phyloP scores from a whole-genome alignment of 2,329 filamentous ascomycete genomes.

The Penicillium oxalicum region DNA sequence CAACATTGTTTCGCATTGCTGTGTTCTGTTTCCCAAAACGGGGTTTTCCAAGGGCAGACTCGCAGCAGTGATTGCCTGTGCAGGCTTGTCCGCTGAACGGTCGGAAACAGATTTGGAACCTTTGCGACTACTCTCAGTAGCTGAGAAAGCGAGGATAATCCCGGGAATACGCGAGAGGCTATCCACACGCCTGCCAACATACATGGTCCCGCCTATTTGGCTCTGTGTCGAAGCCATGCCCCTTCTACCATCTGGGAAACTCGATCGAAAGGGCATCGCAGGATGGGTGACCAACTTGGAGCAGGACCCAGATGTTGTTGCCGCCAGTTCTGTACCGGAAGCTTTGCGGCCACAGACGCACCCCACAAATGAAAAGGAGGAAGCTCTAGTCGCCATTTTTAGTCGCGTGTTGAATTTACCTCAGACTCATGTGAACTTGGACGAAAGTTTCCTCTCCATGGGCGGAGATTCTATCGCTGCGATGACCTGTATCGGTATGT shows the following conservation, averaged over 20 bases:
- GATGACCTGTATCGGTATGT: conserved; percentile 46
- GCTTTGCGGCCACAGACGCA: conserved; percentile 4
- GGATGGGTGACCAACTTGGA: conserved; percentile 30
- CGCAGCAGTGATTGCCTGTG: conserved; percentile 29
- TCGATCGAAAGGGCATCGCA: conserved; percentile 37
- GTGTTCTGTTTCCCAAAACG: conserved; percentile 32
- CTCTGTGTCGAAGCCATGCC: conserved; percentile 43
- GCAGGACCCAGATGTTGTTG: conserved; percentile 22
- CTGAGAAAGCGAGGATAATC: conserved; percentile 18
- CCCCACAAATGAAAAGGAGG: conserved; percentile 25
- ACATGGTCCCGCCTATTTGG: conserved; percentile 45
- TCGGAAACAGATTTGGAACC: conserved; percentile 15
- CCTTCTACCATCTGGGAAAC: conserved; percentile 42
- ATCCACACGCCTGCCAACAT: conserved; percentile 36
- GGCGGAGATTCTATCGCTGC: conserved; percentile 48
- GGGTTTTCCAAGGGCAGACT: conserved; percentile 31
- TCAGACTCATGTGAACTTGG: conserved; percentile 25
- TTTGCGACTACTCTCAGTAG: conserved; percentile 21
- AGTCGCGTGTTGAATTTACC: conserved; percentile 38
- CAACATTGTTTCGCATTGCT: conserved; percentile 28
- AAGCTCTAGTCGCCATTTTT: conserved; percentile 29
- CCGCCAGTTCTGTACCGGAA: background rate
- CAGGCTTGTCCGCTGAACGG: conserved; percentile 16
- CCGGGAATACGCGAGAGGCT: conserved; percentile 26
- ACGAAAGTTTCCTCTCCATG: conserved; percentile 40